Percentiles rank a stretch among this genome's conserved stretches.
These are phyloP conservation scores for Ascosphaera apis DNA, from an alignment of 2,329 filamentous ascomycete genomes.

Conservation along the genomic window DNA sequence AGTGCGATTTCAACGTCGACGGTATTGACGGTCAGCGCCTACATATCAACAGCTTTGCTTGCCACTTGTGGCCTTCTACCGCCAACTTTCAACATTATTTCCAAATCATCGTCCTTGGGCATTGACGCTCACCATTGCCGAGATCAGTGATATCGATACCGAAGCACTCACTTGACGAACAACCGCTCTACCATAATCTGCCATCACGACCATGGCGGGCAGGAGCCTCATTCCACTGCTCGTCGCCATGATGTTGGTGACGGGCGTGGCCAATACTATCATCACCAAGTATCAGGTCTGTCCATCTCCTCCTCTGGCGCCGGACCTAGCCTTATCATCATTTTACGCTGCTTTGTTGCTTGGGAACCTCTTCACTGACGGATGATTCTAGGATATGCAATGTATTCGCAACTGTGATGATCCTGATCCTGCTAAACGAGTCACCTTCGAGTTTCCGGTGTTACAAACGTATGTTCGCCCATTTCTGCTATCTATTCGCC, in stretches of 20 bases:
- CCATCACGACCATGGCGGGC: constrained; percentile 35
- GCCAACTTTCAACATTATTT: too few relatives aligned
- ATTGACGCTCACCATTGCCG: neutral
- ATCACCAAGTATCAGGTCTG: constrained; percentile 85
- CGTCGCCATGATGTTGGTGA: constrained; percentile 89
- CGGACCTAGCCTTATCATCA: neutral
- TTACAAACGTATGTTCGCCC: constrained; percentile 46
- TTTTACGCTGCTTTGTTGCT: neutral
- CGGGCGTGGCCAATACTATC: constrained; percentile 88
- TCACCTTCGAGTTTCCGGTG: constrained; percentile 79
- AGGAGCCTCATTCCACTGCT: constrained; percentile 57
- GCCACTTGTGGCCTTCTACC: too few relatives aligned
- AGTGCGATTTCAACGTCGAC: too few relatives aligned
- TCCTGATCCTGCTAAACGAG: constrained; percentile 38
- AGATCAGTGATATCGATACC: neutral
- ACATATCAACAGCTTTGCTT: too few relatives aligned
- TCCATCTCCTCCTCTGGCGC: constrained; percentile 3
- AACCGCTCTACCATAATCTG: too few relatives aligned
- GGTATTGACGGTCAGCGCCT: too few relatives aligned
- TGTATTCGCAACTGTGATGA: constrained; percentile 76
- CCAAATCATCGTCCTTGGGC: neutral
- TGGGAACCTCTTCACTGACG: too few relatives aligned
- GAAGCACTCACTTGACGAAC: neutral
- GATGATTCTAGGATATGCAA: constrained; percentile 54
- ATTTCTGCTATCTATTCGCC: neutral